Percentiles rank a stretch among this genome's conserved stretches.
phyloP scores from a whole-genome alignment of 345 rosid species.

The Combretum micranthum region DNA sequence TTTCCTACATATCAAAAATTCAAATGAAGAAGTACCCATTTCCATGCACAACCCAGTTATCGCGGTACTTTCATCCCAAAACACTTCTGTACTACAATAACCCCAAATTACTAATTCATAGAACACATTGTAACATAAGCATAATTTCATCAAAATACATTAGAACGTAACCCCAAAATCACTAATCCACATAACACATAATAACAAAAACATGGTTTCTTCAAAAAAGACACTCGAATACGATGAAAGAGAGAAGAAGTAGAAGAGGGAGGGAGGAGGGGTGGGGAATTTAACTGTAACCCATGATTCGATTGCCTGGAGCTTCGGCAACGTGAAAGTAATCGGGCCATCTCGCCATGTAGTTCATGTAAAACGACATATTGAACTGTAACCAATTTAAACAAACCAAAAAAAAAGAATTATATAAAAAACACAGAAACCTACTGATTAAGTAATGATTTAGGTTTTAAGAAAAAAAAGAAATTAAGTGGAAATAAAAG shows the following conservation, averaged over 20 bases:
- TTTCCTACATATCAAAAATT: no score
- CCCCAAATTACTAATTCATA: no score
- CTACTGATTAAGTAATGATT: not conserved
- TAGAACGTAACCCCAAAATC: no score
- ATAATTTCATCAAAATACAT: no score
- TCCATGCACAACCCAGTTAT: no score
- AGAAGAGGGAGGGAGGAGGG: not conserved
- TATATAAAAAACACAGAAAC: not conserved
- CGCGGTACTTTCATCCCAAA: no score
- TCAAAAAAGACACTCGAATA: not conserved
- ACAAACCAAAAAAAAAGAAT: not conserved
- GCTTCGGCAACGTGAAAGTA: slow-evolving; percentile 92
- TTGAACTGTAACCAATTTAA: slow-evolving; percentile 47
- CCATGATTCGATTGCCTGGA: slow-evolving; percentile 73
- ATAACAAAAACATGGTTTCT: not conserved
- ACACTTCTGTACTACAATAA: no score
- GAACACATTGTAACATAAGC: no score
- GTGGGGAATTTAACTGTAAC: slow-evolving; percentile 53
- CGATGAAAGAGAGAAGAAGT: not conserved
- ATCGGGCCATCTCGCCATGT: slow-evolving; percentile 95
- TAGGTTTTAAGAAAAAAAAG: not conserved
- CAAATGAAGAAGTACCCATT: no score
- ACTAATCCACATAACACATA: no score
- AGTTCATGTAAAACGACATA: slow-evolving; percentile 96
- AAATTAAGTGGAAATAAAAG: not conserved